Evolutionary conservation across 2,329 filamentous ascomycete species (phyloP).

Genomic region (Periconia macrospinosa): DNA sequence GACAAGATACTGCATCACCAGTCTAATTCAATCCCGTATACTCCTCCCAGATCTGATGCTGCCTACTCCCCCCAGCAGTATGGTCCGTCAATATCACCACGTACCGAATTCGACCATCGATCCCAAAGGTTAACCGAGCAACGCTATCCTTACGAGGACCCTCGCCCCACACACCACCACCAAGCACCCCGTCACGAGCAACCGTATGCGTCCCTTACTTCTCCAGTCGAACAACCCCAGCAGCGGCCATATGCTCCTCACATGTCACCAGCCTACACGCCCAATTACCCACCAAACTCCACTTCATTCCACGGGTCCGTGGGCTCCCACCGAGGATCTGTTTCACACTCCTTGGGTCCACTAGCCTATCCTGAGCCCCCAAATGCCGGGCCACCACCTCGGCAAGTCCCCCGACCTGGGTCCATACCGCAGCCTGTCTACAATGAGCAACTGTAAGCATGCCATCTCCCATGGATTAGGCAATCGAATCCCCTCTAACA

Average conservation of each 20-base stretch:
- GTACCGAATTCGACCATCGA: conserved; percentile 37
- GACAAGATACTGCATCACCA: conserved; percentile 36
- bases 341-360: conserved; percentile 33
- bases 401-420: conserved; percentile 40
- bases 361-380: conserved; percentile 37
- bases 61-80: conserved; percentile 45
- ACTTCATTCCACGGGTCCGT: conserved; percentile 43
- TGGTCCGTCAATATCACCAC: conserved; percentile 40
- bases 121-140: conserved; percentile 32
- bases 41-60: conserved; percentile 43
- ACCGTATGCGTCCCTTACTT: conserved; percentile 39
- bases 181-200: conserved; percentile 30
- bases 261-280: conserved; percentile 44
- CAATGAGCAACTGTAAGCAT: conserved; percentile 44
- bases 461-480: conserved; percentile 14
- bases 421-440: conserved; percentile 43
- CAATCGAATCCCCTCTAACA: conserved; percentile 24
- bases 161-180: conserved; percentile 28
- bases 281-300: conserved; percentile 43
- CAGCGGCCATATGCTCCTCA: conserved; percentile 37
- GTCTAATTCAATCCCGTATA: conserved; percentile 35
- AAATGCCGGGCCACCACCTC: conserved; percentile 29
- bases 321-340: conserved; percentile 41
- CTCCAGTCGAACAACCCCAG: conserved; percentile 38
- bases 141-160: conserved; percentile 38